Evolutionary conservation across 495 filamentous ascomycete genomes (phyloP).

Genomic region (Lentithecium fluviatile): DNA sequence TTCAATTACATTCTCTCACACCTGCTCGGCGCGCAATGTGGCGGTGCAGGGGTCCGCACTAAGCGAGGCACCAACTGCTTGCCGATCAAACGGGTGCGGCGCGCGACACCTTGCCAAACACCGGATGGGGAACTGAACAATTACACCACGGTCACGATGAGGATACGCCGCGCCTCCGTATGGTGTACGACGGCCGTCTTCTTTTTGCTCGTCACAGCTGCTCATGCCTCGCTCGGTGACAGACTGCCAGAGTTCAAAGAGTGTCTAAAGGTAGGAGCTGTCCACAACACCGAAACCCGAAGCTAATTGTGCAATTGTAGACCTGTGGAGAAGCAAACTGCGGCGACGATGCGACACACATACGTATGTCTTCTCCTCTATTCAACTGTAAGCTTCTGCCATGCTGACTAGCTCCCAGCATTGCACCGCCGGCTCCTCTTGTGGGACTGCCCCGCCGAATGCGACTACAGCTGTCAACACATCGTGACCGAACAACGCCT

Average conservation of each 20-base stretch:
- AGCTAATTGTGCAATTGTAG: conserved; percentile 48
- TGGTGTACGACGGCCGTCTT: conserved; percentile 27
- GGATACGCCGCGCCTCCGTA: conserved; percentile 30
- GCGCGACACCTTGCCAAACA: conserved; percentile 1
- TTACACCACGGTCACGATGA: conserved; percentile 17
- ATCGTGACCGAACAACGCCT: conserved; percentile 77
- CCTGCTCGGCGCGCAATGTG: too few relatives aligned
- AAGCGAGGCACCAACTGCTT: conserved; percentile 1
- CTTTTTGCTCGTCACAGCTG: conserved; percentile 48
- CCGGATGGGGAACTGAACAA: conserved; percentile 9
- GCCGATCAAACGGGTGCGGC: conserved; percentile 3
- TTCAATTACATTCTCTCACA: too few relatives aligned
- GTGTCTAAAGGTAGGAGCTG: conserved; percentile 71
- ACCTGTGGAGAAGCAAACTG: conserved; percentile 83
- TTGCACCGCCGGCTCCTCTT: conserved; percentile 68
- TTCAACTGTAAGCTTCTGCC: not conserved
- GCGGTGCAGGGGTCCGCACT: conserved; percentile 2
- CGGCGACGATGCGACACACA: conserved; percentile 47
- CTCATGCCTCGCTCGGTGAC: conserved; percentile 77
- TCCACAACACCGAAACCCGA: conserved; percentile 2
- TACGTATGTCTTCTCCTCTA: conserved; percentile 50
- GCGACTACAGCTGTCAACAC: conserved; percentile 98
- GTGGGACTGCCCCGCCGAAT: conserved; percentile 85
- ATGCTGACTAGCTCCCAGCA: conserved; percentile 45
- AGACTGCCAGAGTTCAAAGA: conserved; percentile 82